A percentile compares a stretch with the other conserved stretches of the same genome.
phyloP scores from a whole-genome alignment of 1,284 basidiomycete species.

The Cryptococcus sp. region DNA sequence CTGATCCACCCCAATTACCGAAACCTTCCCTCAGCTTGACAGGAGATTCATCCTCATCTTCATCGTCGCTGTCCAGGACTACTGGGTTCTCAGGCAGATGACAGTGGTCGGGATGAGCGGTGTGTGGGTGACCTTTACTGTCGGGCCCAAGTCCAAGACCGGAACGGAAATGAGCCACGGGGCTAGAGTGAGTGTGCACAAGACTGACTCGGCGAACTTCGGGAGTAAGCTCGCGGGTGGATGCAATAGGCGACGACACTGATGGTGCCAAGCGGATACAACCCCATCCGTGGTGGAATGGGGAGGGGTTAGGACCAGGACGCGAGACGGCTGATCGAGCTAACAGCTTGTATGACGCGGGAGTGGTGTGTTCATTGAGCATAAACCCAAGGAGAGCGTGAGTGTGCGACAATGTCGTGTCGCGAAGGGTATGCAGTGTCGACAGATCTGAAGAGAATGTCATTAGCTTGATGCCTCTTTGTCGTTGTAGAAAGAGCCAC shows the following conservation, averaged over 20 bases:
- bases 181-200: conserved; percentile 16
- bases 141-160: neutral
- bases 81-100: conserved; percentile 1
- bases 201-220: conserved; percentile 31
- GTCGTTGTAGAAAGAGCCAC: neutral
- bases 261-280: conserved; percentile 46
- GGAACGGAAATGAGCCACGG: neutral
- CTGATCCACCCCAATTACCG: conserved; percentile 3
- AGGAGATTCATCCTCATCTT: conserved; percentile 20
- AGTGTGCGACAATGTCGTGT: conserved; percentile 49
- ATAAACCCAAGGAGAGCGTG: conserved; percentile 47
- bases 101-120: neutral
- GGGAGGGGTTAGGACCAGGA: conserved; percentile 1
- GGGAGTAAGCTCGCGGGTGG: conserved; percentile 16
- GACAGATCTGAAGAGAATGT: conserved; percentile 41
- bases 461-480: no score
- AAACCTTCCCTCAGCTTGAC: conserved; percentile 33
- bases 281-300: conserved; percentile 38
- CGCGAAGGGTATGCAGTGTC: conserved; percentile 50
- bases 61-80: conserved; percentile 28
- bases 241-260: conserved; percentile 15
- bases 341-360: conserved; percentile 46
- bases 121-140: neutral
- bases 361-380: conserved; percentile 33
- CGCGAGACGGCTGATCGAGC: conserved; percentile 35